phyloP scores from a whole-genome alignment of 306 rosid genomes.

The Myrica gale region DNA sequence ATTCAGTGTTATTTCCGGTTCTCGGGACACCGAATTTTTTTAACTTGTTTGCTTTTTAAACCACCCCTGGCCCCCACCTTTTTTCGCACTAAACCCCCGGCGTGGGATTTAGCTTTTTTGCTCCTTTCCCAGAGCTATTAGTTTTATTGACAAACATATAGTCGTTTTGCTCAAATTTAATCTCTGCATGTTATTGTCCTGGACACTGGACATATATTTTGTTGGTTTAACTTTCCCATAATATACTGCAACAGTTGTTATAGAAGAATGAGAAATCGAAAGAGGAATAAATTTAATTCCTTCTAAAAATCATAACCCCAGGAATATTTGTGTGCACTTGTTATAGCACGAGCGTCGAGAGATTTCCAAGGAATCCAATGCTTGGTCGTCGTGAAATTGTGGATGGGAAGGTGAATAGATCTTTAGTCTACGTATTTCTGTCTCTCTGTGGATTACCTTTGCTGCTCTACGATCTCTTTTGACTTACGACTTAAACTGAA shows the following conservation, averaged over 20 bases:
- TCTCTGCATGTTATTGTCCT: background rate
- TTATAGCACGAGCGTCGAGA: constrained; percentile 76
- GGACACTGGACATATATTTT: background rate
- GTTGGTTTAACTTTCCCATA: background rate
- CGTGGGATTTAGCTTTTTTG: background rate
- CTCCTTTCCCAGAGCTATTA: background rate
- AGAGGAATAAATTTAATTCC: constrained; percentile 16
- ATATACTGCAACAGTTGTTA: background rate
- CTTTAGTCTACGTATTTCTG: background rate
- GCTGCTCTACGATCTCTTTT: constrained; percentile 7
- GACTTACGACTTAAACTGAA: constrained; percentile 25
- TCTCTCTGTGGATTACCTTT: constrained; percentile 5
- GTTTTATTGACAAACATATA: background rate
- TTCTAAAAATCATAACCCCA: background rate
- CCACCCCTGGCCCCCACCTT: too few relatives aligned
- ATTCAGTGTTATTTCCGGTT: too few relatives aligned
- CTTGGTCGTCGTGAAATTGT: constrained; percentile 72
- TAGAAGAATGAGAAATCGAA: background rate
- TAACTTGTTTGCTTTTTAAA: too few relatives aligned
- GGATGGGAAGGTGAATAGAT: constrained; percentile 59
- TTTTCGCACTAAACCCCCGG: too few relatives aligned
- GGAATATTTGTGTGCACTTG: background rate
- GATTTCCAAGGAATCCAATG: constrained; percentile 63
- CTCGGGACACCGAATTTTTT: too few relatives aligned
- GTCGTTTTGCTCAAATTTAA: background rate